Base-by-base conservation (phyloP, 352 stramenopile species). In the Phytophthora tubulina region DNA sequence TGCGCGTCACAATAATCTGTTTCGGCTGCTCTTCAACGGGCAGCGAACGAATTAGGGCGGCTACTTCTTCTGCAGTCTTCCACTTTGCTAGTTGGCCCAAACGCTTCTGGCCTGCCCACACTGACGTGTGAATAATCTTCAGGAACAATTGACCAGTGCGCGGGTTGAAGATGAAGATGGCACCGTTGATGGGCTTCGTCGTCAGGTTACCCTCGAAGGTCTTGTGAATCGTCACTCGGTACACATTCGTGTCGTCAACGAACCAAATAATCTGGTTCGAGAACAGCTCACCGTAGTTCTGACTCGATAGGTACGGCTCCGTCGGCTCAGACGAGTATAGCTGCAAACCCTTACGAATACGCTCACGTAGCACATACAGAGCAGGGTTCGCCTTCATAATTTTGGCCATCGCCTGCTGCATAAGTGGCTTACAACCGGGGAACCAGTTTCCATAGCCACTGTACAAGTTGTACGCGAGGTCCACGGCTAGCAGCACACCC, bases 201-300 rank as follows among this genome's bases (percentile, higher is more conserved):
- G 97, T 99, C 68, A 99, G 83, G 85, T 99, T 99, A 48, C 98
- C 98, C 76, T 99, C 98, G 68, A 99, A 99, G 4, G 98, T 99
- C 87, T 99, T 99, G 90, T 99, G 98, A 70, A 99, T 99, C 41
- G 97, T 99, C 51, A 99, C 97, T 59, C 98, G 96, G 76, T 97
- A 97, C 54, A 99, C 98, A 78, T 99, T 99, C 36, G 97, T 99
- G 75, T 99, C 98, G 74, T 99, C 98, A 9, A 99, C 98, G 82
- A 99, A 99, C 98, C 98, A 99, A 88, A 99, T 99, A 63, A 99
- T 99, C 83, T 99, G 98, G 79, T 99, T 99, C 30, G 93, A 99
- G 84, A 99, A 99, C 30, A 99, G 86, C 78, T 99, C 98, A 27
- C 97, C 96, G 80, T 99, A 99, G 85, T 99, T 99, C 79, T 99